Conservation (phyloP, 495 filamentous ascomycete genomes). For the Aspergillus steynii region DNA sequence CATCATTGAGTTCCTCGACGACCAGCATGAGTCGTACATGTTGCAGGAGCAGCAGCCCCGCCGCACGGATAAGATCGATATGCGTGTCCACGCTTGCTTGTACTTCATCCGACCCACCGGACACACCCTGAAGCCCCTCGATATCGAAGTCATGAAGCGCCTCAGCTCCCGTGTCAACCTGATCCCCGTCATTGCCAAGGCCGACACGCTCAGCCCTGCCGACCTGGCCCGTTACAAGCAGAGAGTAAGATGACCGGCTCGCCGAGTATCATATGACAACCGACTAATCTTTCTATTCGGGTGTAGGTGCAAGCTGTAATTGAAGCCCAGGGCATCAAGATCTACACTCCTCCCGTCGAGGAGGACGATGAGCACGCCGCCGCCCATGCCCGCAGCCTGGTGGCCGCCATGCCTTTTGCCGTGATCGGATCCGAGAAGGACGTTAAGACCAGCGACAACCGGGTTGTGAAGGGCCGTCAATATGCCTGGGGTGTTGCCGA, state of each 20-base stretch:
- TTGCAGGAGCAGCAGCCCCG: slow-evolving; percentile 99
- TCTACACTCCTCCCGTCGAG: slow-evolving; percentile 95
- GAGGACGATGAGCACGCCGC: slow-evolving; percentile 97
- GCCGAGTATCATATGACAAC: no score
- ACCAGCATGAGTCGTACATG: slow-evolving; percentile 99
- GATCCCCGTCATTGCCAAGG: slow-evolving; percentile 97
- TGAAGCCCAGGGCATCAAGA: slow-evolving; percentile 98
- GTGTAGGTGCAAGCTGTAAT: slow-evolving; percentile 87
- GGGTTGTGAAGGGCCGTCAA: slow-evolving; percentile 97
- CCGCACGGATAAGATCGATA: slow-evolving; percentile 96
- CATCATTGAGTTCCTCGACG: slow-evolving; percentile 99
- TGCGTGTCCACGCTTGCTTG: slow-evolving; percentile 95
- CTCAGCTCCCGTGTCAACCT: slow-evolving; percentile 96
- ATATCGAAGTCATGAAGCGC: slow-evolving; percentile 99
- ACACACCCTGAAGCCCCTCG: slow-evolving; percentile 96
- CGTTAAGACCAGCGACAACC: slow-evolving; percentile 91
- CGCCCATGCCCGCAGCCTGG: slow-evolving; percentile 87
- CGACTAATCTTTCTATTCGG: neutral
- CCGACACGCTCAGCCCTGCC: slow-evolving; percentile 90
- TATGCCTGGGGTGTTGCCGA: slow-evolving; percentile 99
- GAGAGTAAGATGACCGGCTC: slow-evolving; percentile 58
- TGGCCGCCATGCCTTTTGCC: slow-evolving; percentile 97
- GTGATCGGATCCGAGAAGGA: slow-evolving; percentile 99
- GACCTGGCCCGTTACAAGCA: slow-evolving; percentile 92
- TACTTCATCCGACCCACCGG: slow-evolving; percentile 99